A percentile compares a stretch with the other conserved stretches of the same genome.
Conservation (phyloP, 805 yeast species). For the Kuraishia molischiana region DNA sequence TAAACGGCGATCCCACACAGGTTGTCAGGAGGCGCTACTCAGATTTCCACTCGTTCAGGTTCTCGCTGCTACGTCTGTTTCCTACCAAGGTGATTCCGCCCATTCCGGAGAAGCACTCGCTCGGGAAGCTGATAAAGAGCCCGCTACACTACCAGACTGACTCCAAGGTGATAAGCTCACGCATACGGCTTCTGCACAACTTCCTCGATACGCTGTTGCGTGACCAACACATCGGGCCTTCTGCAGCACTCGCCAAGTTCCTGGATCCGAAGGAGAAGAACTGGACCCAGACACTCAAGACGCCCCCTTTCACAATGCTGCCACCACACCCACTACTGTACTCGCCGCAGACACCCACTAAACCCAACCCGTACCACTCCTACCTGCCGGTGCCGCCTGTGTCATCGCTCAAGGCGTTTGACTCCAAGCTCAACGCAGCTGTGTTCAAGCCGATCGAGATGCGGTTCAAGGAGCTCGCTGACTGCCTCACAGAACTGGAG, state of each 20-base stretch:
- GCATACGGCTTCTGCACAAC: constrained; percentile 33
- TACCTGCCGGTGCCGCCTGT: constrained; percentile 33
- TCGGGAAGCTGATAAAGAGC: constrained; percentile 22
- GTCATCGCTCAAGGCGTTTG: constrained; percentile 14
- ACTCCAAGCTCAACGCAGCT: constrained; percentile 13
- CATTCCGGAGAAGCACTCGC: constrained; percentile 77
- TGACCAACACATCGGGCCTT: constrained; percentile 23
- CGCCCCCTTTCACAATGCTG: constrained; percentile 26
- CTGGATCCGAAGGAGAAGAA: constrained; percentile 39
- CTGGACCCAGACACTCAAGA: constrained; percentile 35
- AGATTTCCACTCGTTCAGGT: constrained; percentile 80
- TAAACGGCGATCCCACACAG: constrained; percentile 12
- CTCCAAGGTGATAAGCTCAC: constrained; percentile 29
- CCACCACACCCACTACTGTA: constrained; percentile 39
- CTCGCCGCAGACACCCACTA: constrained; percentile 40
- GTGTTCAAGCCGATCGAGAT: constrained; percentile 18
- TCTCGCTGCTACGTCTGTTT: constrained; percentile 55
- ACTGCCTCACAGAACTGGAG: constrained; percentile 20
- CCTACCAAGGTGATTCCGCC: constrained; percentile 93
- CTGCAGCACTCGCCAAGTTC: constrained; percentile 33
- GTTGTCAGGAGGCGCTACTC: constrained; percentile 69
- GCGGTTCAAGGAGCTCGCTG: constrained; percentile 9
- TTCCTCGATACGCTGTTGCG: constrained; percentile 31
- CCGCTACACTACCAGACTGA: constrained; percentile 23
- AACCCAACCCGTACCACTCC: constrained; percentile 42